Percentiles rank a stretch among this genome's conserved stretches.
Evolutionary conservation across 345 rosid species (phyloP).

Genomic region (Geranium brycei): DNA sequence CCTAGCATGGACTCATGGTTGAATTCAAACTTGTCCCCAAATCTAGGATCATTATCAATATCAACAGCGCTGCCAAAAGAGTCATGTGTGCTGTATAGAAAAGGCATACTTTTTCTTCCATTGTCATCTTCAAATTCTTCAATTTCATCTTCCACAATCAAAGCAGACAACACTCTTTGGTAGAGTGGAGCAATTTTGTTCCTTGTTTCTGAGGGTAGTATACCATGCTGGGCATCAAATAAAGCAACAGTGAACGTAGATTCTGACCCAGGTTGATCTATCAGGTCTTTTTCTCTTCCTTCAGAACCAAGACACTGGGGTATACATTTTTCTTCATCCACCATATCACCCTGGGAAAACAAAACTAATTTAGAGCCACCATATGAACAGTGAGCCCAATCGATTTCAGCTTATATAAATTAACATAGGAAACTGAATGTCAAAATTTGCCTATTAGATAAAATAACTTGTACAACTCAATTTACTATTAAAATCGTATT

Average conservation of each 20-base stretch:
- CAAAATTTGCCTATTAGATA: not conserved
- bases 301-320: slow-evolving; percentile 14
- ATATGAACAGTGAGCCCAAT: not conserved
- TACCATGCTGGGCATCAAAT: slow-evolving; percentile 12
- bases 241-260: slow-evolving; percentile 4
- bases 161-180: slow-evolving; percentile 46
- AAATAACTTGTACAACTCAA: not conserved
- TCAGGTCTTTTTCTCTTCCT: slow-evolving; percentile 16
- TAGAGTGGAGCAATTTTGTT: slow-evolving; percentile 30
- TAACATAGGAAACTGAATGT: not conserved
- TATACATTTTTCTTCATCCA: slow-evolving; percentile 15
- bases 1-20: slow-evolving; percentile 16
- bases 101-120: slow-evolving; percentile 18
- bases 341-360: slow-evolving; percentile 17
- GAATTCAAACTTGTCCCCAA: slow-evolving; percentile 18
- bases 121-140: slow-evolving; percentile 20
- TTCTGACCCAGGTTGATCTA: slow-evolving; percentile 11
- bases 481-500: slow-evolving; percentile 5
- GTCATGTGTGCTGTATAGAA: slow-evolving; percentile 15
- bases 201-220: slow-evolving; percentile 10
- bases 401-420: not conserved
- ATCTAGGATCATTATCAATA: slow-evolving; percentile 15
- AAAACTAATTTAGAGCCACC: slow-evolving; percentile 4
- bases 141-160: slow-evolving; percentile 38
- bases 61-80: slow-evolving; percentile 12